Conservation (phyloP, 306 rosid species). For the Acacia confusa region DNA sequence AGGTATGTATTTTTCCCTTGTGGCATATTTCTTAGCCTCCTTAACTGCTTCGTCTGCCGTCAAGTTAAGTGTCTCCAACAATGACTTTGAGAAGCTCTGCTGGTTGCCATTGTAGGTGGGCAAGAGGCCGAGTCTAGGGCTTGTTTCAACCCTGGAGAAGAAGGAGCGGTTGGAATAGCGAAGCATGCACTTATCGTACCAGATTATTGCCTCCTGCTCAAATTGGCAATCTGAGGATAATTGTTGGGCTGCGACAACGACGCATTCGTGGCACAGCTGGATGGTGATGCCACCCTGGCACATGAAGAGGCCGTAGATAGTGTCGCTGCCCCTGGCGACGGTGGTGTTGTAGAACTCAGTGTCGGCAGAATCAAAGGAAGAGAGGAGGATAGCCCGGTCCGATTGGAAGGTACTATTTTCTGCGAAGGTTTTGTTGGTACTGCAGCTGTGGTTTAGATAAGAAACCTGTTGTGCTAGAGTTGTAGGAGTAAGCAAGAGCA, state of each 20-base stretch:
- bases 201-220: not conserved
- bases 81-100: not conserved
- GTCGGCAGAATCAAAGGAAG: too few relatives aligned
- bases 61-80: not conserved
- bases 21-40: conserved; percentile 17
- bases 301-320: not conserved
- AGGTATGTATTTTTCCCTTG: not conserved
- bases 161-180: not conserved
- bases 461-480: not conserved
- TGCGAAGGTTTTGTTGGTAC: not conserved
- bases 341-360: not conserved
- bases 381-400: too few relatives aligned
- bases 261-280: not conserved
- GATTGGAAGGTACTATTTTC: not conserved
- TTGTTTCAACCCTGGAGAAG: not conserved
- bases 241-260: not conserved
- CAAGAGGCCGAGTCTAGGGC: not conserved
- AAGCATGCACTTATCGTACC: not conserved
- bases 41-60: not conserved
- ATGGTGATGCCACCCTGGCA: not conserved
- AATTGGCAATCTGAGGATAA: not conserved
- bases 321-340: not conserved
- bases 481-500: not conserved
- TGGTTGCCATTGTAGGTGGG: too few relatives aligned
- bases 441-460: not conserved